Conservation (phyloP, 495 filamentous ascomycete genomes). For the Aspergillus conjunctus region DNA sequence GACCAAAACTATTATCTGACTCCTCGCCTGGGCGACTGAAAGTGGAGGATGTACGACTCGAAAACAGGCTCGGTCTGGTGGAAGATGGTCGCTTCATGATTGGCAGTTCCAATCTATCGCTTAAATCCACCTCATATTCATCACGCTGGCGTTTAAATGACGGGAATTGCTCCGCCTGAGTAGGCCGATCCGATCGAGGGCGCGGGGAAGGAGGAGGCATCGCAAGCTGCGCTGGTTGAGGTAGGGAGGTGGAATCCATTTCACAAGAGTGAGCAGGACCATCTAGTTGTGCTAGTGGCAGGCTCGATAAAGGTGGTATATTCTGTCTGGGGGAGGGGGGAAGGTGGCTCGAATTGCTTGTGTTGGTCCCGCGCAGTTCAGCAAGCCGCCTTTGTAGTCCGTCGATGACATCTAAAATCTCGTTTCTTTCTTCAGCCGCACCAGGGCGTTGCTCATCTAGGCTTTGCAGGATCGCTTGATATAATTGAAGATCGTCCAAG, state of each 20-base stretch:
- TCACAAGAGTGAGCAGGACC: conserved; percentile 11
- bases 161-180: background rate
- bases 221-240: conserved; percentile 8
- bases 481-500: conserved; percentile 39
- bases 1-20: background rate
- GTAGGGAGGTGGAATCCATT: conserved; percentile 4
- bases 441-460: conserved; percentile 37
- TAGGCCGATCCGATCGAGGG: conserved; percentile 10
- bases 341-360: background rate
- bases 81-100: background rate
- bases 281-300: conserved; percentile 22
- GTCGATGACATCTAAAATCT: conserved; percentile 27
- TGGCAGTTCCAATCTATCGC: conserved; percentile 22
- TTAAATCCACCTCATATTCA: conserved; percentile 9
- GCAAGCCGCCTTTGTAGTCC: conserved; percentile 27
- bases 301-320: background rate
- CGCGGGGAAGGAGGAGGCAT: conserved; percentile 13
- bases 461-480: conserved; percentile 43
- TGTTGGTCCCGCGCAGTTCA: conserved; percentile 21
- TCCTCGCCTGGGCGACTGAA: background rate
- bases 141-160: conserved; percentile 6
- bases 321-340: conserved; percentile 3
- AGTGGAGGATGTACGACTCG: background rate
- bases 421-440: conserved; percentile 27
- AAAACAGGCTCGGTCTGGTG: background rate